Evolutionary conservation across 2,329 filamentous ascomycete genomes (phyloP).

Genomic region (Fusarium sp.): DNA sequence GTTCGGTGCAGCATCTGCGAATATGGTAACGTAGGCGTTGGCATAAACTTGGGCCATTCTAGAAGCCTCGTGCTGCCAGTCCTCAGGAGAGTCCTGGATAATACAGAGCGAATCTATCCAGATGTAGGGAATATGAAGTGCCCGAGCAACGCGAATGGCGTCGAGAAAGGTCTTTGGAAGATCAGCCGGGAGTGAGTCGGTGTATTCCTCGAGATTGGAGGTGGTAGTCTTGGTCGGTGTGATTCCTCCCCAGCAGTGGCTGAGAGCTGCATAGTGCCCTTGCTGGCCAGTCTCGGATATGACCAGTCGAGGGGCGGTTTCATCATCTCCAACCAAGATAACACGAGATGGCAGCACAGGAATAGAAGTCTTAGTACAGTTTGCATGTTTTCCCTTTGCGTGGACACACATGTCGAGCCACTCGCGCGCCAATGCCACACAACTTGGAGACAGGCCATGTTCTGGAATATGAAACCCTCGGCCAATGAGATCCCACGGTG

Average conservation of each 20-base stretch:
- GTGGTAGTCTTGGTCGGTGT: not conserved
- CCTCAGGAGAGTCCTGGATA: not conserved
- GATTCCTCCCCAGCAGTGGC: slow-evolving; percentile 4
- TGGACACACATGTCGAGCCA: not conserved
- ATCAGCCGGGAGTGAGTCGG: not conserved
- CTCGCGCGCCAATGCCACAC: not conserved
- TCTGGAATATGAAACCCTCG: not conserved
- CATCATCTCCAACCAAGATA: not conserved
- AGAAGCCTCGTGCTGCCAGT: slow-evolving; percentile 6
- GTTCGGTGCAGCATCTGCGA: not conserved
- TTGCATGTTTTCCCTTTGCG: slow-evolving; percentile 1
- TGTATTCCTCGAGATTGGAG: not conserved
- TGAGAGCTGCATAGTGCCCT: not conserved
- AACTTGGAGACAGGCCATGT: not conserved
- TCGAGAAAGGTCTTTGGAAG: slow-evolving; percentile 2
- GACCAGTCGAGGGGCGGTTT: not conserved
- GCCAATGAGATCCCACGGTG: not conserved
- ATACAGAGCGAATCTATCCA: slow-evolving; percentile 6
- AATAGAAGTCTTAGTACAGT: not conserved
- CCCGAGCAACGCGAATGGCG: not conserved
- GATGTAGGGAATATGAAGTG: not conserved
- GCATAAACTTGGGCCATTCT: slow-evolving; percentile 3
- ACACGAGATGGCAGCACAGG: not conserved
- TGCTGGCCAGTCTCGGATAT: not conserved
- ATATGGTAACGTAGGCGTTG: not conserved